Evolutionary conservation across 441 rosid genomes (phyloP).

Genomic region (Gossypium gossypioides): DNA sequence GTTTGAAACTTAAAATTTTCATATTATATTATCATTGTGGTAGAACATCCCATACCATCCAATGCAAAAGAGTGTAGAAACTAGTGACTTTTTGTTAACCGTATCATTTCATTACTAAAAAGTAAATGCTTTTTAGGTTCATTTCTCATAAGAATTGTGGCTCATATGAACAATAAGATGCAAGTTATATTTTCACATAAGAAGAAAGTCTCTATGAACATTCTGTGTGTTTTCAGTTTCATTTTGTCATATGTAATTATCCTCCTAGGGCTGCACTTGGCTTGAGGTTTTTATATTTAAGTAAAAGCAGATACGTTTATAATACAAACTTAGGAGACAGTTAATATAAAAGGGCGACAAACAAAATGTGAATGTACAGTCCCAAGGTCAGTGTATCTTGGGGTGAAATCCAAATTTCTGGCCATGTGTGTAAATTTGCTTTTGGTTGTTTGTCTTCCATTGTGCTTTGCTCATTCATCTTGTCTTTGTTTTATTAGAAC

Average conservation of each 20-base stretch:
- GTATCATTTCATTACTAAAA: neutral
- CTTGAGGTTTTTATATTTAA: neutral
- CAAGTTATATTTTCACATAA: neutral
- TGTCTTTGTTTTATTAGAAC: conserved; percentile 10
- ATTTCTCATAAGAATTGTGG: neutral
- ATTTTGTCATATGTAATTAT: neutral
- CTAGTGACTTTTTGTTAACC: neutral
- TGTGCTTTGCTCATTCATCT: conserved; percentile 3
- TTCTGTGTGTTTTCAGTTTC: neutral
- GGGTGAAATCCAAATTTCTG: neutral
- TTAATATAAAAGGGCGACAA: neutral
- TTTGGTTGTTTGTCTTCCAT: conserved; percentile 13
- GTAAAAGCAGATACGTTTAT: neutral
- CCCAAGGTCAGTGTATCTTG: neutral
- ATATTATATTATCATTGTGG: neutral
- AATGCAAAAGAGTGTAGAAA: neutral
- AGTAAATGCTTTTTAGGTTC: neutral
- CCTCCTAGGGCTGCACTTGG: neutral
- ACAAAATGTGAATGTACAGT: neutral
- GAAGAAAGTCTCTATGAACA: neutral
- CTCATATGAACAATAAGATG: neutral
- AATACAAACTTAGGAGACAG: neutral
- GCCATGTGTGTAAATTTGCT: neutral
- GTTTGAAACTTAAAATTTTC: neutral
- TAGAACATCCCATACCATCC: neutral